A percentile compares a stretch with the other conserved stretches of the same genome.
Conservation (phyloP, 257 asterid species). For the Jacaranda mimosifolia region DNA sequence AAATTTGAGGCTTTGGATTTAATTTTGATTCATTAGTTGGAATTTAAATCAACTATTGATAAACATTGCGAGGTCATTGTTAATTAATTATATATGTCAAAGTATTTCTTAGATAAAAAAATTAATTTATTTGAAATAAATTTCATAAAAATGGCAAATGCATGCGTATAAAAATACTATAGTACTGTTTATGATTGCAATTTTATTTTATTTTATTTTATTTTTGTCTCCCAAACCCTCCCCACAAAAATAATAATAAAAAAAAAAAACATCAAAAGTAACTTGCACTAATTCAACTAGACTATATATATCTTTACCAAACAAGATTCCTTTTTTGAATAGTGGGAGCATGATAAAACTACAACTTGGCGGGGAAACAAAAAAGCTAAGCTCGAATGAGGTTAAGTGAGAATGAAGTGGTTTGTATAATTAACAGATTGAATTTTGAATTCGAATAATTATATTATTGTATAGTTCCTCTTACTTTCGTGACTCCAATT, state of each 20-base stretch:
- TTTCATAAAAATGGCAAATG: too few relatives aligned
- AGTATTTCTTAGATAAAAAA: too few relatives aligned
- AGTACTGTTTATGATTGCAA: too few relatives aligned
- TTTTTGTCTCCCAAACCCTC: neutral
- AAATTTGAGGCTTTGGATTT: too few relatives aligned
- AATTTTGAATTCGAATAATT: neutral
- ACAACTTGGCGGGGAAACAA: neutral
- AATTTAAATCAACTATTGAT: too few relatives aligned
- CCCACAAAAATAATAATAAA: neutral
- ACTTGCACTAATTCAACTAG: neutral
- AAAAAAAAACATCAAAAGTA: neutral
- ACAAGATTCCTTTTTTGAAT: conserved; percentile 13
- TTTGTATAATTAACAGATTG: neutral
- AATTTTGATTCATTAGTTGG: too few relatives aligned
- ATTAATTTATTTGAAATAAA: too few relatives aligned
- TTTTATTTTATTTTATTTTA: too few relatives aligned
- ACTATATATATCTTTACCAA: neutral
- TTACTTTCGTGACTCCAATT: neutral
- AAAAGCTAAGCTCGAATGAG: neutral
- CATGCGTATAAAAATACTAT: too few relatives aligned
- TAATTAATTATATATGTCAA: too few relatives aligned
- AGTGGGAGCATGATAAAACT: neutral
- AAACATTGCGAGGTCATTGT: too few relatives aligned
- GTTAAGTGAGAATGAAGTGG: neutral
- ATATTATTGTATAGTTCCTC: neutral